A percentile compares a stretch with the other conserved stretches of the same genome.
phyloP scores from a whole-genome alignment of 345 rosid genomes.

The Sonneratia alba region DNA sequence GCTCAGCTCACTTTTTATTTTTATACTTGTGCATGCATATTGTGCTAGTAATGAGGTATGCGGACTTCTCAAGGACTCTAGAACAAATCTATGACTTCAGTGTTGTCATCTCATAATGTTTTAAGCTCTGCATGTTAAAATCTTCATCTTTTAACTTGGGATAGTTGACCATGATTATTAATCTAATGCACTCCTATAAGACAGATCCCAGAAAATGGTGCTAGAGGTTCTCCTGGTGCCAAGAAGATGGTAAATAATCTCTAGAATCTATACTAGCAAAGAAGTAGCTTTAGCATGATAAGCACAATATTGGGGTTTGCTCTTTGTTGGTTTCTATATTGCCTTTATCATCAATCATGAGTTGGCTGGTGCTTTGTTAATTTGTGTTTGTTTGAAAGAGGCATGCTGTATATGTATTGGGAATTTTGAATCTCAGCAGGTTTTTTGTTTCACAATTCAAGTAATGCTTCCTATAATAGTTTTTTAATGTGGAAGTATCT shows the following conservation, averaged over 20 bases:
- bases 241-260: slow-evolving; percentile 56
- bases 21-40: background rate
- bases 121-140: too few species aligned
- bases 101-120: background rate
- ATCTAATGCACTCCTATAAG: slow-evolving; percentile 3
- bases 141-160: background rate
- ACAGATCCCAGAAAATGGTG: slow-evolving; percentile 37
- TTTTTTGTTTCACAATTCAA: too few species aligned
- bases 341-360: background rate
- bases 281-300: background rate
- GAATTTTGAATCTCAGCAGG: too few species aligned
- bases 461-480: too few species aligned
- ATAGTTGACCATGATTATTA: background rate
- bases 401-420: too few species aligned
- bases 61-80: background rate
- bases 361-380: background rate
- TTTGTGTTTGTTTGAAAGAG: too few species aligned
- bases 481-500: too few species aligned
- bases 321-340: background rate
- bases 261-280: background rate
- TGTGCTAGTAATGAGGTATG: background rate
- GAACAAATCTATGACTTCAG: background rate
- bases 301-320: background rate
- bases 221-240: slow-evolving; percentile 30
- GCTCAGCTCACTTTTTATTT: background rate